These are phyloP conservation scores for Allium sativum DNA, from an alignment of 106 monocot species.

Conservation along the genomic window DNA sequence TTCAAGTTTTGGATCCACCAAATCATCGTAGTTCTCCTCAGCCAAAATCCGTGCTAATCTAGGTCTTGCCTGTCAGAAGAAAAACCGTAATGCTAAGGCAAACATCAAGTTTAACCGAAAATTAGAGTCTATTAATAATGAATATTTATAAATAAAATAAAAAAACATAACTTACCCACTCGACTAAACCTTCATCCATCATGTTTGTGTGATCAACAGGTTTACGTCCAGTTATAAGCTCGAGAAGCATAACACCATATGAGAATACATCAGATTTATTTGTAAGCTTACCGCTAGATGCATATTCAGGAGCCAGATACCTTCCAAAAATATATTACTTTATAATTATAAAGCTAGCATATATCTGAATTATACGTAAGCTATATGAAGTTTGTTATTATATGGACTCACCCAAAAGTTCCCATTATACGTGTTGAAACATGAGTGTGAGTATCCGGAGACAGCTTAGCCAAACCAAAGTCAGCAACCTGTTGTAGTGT, in stretches of 20 bases:
- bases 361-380: not conserved
- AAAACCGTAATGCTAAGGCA: too few relatives aligned
- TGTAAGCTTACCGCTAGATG: conserved; percentile 40
- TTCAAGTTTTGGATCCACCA: conserved; percentile 46
- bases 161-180: conserved; percentile 31
- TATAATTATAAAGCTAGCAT: not conserved
- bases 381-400: not conserved
- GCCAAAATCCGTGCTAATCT: conserved; percentile 16
- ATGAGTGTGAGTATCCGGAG: conserved; percentile 47
- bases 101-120: too few relatives aligned
- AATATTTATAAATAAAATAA: not conserved
- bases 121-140: too few relatives aligned
- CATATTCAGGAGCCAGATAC: conserved; percentile 59
- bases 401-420: conserved; percentile 40
- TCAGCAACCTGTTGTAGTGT: conserved; percentile 31
- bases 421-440: conserved; percentile 67
- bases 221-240: conserved; percentile 40
- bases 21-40: conserved; percentile 38
- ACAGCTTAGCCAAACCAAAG: conserved; percentile 60
- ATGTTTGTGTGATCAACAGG: conserved; percentile 21
- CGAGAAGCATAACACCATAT: conserved; percentile 49
- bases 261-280: conserved; percentile 27
- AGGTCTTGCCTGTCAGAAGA: conserved; percentile 29
- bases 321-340: conserved; percentile 7
- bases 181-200: conserved; percentile 50